Percentiles rank a stretch among this genome's conserved stretches.
Evolutionary conservation across 2,329 filamentous ascomycete genomes (phyloP).

Genomic region (Fusarium coicis): DNA sequence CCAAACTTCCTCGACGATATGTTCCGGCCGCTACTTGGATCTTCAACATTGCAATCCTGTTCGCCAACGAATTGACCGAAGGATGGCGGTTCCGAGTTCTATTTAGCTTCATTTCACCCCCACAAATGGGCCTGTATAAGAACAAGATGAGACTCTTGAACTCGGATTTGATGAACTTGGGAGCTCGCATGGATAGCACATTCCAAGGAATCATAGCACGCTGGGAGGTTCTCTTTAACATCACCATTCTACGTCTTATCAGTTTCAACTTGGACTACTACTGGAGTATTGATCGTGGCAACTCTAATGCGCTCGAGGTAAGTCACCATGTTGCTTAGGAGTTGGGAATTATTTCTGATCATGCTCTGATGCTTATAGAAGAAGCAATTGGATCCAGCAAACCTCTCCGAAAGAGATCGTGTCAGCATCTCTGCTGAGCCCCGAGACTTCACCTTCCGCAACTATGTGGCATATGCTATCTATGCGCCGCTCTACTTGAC

Average conservation of each 20-base stretch:
- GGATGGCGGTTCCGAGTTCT: slow-evolving; percentile 80
- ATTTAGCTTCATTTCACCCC: slow-evolving; percentile 60
- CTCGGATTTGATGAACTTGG: slow-evolving; percentile 67
- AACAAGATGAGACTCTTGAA: slow-evolving; percentile 44
- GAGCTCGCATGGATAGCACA: slow-evolving; percentile 74
- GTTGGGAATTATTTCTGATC: slow-evolving; percentile 9
- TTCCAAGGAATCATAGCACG: slow-evolving; percentile 85
- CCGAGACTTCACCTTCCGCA: slow-evolving; percentile 80
- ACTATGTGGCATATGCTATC: slow-evolving; percentile 88
- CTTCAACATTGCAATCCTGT: slow-evolving; percentile 87
- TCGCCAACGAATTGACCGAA: slow-evolving; percentile 85
- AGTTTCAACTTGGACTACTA: slow-evolving; percentile 98
- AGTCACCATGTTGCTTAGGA: slow-evolving; percentile 45
- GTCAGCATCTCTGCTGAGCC: slow-evolving; percentile 78
- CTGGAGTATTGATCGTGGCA: slow-evolving; percentile 79
- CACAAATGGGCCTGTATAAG: slow-evolving; percentile 46
- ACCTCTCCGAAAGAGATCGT: slow-evolving; percentile 89
- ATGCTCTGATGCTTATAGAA: slow-evolving; percentile 83
- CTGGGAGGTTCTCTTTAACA: slow-evolving; percentile 98
- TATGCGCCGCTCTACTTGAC: slow-evolving; percentile 94
- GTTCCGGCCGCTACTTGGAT: slow-evolving; percentile 84
- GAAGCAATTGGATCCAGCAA: slow-evolving; percentile 91
- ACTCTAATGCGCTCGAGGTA: slow-evolving; percentile 83
- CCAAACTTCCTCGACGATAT: slow-evolving; percentile 73
- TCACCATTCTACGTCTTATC: slow-evolving; percentile 90